Evolutionary conservation across 805 yeast species (phyloP).

Genomic region (Hanseniaspora valbyensis): DNA sequence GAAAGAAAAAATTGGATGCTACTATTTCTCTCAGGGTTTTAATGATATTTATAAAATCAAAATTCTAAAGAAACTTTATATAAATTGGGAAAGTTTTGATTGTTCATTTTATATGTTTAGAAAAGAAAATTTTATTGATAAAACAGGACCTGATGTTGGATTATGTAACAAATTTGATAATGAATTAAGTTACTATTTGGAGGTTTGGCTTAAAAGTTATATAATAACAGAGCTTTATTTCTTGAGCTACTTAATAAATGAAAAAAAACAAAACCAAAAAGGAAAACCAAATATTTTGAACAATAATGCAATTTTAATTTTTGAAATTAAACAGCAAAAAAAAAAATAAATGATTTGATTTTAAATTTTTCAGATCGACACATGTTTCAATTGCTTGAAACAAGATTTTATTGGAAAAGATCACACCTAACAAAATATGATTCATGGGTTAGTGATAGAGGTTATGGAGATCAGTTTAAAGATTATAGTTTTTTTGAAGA

Average conservation of each 20-base stretch:
- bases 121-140: not conserved
- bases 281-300: not conserved
- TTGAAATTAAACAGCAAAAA: not conserved
- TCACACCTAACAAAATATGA: not conserved
- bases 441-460: not conserved
- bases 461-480: too few relatives aligned
- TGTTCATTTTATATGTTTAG: conserved; percentile 1
- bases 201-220: conserved; percentile 1
- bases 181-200: conserved; percentile 5
- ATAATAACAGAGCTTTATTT: conserved; percentile 1
- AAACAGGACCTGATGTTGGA: not conserved
- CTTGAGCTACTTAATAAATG: not conserved
- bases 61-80: conserved; percentile 1
- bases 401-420: conserved; percentile 8
- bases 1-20: not conserved
- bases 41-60: not conserved
- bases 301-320: not conserved
- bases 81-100: conserved; percentile 11
- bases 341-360: not conserved
- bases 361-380: not conserved
- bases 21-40: conserved; percentile 1
- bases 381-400: not conserved
- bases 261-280: not conserved
- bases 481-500: too few relatives aligned
- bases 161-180: not conserved